Base-by-base conservation (phyloP, 768 basidiomycete genomes). In the Tulasnella sp. region DNA sequence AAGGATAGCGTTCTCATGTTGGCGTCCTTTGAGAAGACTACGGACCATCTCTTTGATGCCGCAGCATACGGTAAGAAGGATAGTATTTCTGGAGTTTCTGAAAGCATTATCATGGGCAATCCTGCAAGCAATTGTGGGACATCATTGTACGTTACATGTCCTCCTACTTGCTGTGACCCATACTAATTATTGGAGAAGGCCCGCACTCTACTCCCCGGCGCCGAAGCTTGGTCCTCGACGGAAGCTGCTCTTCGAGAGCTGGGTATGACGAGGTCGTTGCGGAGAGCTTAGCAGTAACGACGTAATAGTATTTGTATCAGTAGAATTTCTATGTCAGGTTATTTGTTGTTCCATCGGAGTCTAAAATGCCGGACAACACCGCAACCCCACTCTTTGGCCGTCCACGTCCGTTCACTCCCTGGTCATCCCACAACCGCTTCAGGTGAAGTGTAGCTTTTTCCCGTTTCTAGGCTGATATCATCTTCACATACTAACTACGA, bases 81-180 rank as follows among this genome's bases (percentile, higher is more conserved):
- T 66, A 80, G 78, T 57, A 96, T 99, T 53, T 83, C 89, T 29
- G 96, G 96, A 49, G 94, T 99, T 5, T 98, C 96, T 17, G 96
- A 99, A 69, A 97, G 94, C 67, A 99, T 99, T 67, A 98, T 99
- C 69, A 93, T 99, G 91, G 93, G 93, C 31, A 96, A 94, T 65
- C 83, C 93, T 35, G 92, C 93, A 0, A 85, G 90, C 4, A 86
- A 82, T 65, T 93, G 91, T 65, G 93, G 93, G 25, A 97, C 93
- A 7, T 93, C 91, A 0, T 84, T 97, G 91, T 93, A 66, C 60
- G 79, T 70, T 4, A 39, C 21, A 17, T 34, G 49, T 31, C 17
- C 50, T 46, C 43, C 40, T n/a, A n/a, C 21, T 42, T 23, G 25
- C 5, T 48, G 29, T 52, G 50, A 25, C 49, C 21, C 34, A 43